These are phyloP conservation scores for Rugosomyces carneus DNA, from an alignment of 1,284 basidiomycete genomes.

Conservation along the genomic window DNA sequence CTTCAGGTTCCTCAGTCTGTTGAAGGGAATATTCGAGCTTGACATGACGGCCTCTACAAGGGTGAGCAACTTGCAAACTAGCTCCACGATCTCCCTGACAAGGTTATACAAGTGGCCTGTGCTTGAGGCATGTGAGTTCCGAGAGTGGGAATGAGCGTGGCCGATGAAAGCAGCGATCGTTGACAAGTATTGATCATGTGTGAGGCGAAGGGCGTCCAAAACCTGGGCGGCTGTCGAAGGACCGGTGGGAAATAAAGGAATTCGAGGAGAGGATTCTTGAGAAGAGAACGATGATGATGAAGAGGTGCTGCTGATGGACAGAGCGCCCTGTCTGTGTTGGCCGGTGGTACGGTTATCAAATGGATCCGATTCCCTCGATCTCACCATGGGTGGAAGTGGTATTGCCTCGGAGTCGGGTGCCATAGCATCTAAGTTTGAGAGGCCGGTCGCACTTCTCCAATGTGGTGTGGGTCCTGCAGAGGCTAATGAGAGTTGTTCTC, in stretches of 20 bases:
- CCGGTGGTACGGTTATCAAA: conserved; percentile 23
- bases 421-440: conserved; percentile 15
- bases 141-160: conserved; percentile 90
- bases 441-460: conserved; percentile 29
- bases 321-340: conserved; percentile 37
- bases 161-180: conserved; percentile 97
- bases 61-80: conserved; percentile 86
- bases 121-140: conserved; percentile 82
- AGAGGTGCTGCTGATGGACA: conserved; percentile 61
- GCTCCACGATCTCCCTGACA: conserved; percentile 89
- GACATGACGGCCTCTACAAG: conserved; percentile 86
- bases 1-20: conserved; percentile 54
- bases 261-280: conserved; percentile 41
- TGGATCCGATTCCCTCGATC: conserved; percentile 28
- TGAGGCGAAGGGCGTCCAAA: conserved; percentile 62
- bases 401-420: conserved; percentile 26
- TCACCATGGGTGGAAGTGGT: conserved; percentile 27
- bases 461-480: conserved; percentile 32
- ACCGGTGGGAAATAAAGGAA: conserved; percentile 61
- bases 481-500: conserved; percentile 17
- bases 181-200: conserved; percentile 87
- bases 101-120: conserved; percentile 93
- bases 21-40: conserved; percentile 54
- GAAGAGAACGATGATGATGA: conserved; percentile 64
- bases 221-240: conserved; percentile 61